Base-by-base conservation (phyloP, 305 asterid species). In the Fraxinus sp. region DNA sequence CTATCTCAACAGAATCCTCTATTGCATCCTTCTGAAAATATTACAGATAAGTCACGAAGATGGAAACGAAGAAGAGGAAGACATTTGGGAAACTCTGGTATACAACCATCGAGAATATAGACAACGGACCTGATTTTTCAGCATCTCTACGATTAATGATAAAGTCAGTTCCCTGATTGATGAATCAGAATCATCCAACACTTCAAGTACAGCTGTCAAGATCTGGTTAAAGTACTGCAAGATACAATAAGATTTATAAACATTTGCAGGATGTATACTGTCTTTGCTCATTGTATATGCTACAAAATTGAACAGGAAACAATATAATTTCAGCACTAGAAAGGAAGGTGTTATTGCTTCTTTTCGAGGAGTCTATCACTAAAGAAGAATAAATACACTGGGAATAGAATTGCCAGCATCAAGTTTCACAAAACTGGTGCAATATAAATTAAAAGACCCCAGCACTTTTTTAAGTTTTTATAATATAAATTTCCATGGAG, bases 201-300 rank as follows among this genome's bases (percentile, higher is more conserved):
- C 95, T 87, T 95, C 98, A 78, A 95, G 94, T 75, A 89, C 96
- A 87, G 89, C 94, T 1, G 98, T 97, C 91, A 97, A 85, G 82
- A 97, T 91, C 93, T 93, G 99, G 90, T 95, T 97, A 90, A 97
- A 95, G 89, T 95, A 97, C 99, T 97, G 98, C 90, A 89, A 82
- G 62, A 81, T 70, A 82, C 83, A 76, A 85, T 80, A 78, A 18
- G 81, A 85, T 85, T 57, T 80, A 81, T 76, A 30, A 7, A 68
- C 43, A 71, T 71, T 78, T 46, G 75, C 62, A 82, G 36, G 32
- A 52, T 46, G 28, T 32, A 35, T 80, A 79, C 26, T 32, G 77
- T 39, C 64, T 74, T 41, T 46, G 73, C 79, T 7, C 57, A 7
- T 14, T 57, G 37, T 8, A 20, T 41, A 8, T 20, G 22, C 33